Base-by-base conservation (phyloP, 1,284 basidiomycete species). In the Sanguinoderma infundibulare region DNA sequence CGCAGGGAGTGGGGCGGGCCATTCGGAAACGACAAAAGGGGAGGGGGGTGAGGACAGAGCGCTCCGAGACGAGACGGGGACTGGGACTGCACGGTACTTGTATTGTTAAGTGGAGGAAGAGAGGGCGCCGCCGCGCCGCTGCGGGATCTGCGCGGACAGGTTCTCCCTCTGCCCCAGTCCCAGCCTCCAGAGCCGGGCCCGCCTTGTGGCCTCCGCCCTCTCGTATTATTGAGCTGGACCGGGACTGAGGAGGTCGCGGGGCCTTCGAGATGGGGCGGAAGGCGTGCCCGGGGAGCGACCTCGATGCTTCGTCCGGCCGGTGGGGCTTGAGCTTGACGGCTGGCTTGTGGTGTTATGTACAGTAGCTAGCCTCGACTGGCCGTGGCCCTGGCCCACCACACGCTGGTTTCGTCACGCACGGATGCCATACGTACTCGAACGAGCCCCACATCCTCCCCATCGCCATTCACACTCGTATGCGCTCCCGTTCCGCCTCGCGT, bases 141-240 rank as follows among this genome's bases (percentile, higher is more conserved):
- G 58, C 53, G 53, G 53, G 53, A 40, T n/a, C 58, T 60, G 58
- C 46, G 26, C 20, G 53, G 46, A 42, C 57, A 53, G 57, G n/a
- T 39, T 20, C 35, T 36, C 17, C 17, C 12, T 36, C 47, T 50
- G 24, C 15, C 47, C 10, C 17, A 7, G 26, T 15, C 8, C 52
- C 22, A 12, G 1, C 15, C 35, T 1, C 24, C 26, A 4, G 20
- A 28, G 38, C 22, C 36, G 17, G 36, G 52, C 7, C 36, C 36
- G 24, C 52, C n/a, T n/a, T n/a, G n/a, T n/a, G n/a, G 52, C 22
- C 15, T 6, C 35, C 51, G 35, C n/a, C n/a, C n/a, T n/a, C 46
- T 30, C 46, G 8, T 2, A 30, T 30, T 30, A n/a, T n/a, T 34
- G 36, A 35, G 35, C 51, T 26, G 14, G 51, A 14, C 51, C 36